phyloP scores from a whole-genome alignment of 78 protist genomes.

The Neovahlkampfia damariscottae region DNA sequence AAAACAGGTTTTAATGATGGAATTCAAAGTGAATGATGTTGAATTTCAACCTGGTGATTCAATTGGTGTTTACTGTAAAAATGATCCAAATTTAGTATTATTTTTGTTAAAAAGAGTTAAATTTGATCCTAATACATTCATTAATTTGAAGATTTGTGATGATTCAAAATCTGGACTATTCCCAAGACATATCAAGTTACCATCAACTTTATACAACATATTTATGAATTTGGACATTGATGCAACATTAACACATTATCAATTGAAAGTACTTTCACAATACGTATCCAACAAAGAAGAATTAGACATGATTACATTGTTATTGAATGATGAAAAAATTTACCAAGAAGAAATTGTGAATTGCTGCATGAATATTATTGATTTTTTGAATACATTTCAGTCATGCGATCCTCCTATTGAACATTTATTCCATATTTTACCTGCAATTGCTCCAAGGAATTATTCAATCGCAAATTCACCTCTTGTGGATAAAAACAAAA shows the following conservation, averaged over 20 bases:
- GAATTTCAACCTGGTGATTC: constrained; percentile 17
- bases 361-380: background rate
- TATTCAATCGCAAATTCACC: constrained; percentile 12
- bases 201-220: background rate
- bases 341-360: background rate
- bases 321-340: background rate
- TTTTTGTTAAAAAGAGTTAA: background rate
- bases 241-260: background rate
- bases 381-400: constrained; percentile 7
- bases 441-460: constrained; percentile 20
- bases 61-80: background rate
- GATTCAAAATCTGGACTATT: background rate
- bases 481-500: background rate
- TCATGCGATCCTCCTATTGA: constrained; percentile 11
- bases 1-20: background rate
- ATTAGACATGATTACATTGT: background rate
- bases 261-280: constrained; percentile 8
- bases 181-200: background rate
- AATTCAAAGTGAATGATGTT: background rate
- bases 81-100: background rate
- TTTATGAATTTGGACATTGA: background rate
- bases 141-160: background rate
- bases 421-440: background rate
- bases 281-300: background rate
- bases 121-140: background rate